Conservation (phyloP, 225 moss, liverwort and hornwort species). For the Thuidium tamariscinum region DNA sequence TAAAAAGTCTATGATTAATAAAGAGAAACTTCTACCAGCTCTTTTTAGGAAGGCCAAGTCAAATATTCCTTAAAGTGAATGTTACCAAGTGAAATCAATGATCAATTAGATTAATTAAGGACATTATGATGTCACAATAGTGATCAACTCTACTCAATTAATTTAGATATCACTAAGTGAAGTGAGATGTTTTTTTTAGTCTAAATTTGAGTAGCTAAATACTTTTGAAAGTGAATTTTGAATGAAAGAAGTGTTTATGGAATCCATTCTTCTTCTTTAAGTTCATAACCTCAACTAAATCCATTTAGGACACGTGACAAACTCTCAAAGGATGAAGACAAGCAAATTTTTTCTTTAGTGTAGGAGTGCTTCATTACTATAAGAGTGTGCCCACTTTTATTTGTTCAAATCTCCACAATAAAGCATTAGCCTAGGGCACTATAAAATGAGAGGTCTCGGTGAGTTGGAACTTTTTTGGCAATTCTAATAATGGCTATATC, state of each 20-base stretch:
- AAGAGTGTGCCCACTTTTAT: no score
- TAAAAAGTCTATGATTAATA: background rate
- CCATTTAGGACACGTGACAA: background rate
- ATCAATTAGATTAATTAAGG: background rate
- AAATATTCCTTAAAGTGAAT: rapidly evolving
- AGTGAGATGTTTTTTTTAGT: background rate
- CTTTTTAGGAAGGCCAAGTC: background rate
- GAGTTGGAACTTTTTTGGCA: no score
- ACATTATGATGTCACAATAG: background rate
- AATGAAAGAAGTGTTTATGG: background rate
- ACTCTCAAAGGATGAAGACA: rapidly evolving
- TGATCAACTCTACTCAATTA: background rate
- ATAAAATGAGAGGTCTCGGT: no score
- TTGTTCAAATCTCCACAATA: no score
- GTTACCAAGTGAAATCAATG: background rate
- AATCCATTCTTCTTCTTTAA: background rate
- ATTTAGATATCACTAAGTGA: background rate
- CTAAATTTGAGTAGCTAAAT: background rate
- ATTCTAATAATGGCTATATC: no score
- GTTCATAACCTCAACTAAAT: rapidly evolving
- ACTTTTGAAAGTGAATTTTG: background rate
- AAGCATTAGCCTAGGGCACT: no score
- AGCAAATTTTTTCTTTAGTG: rapidly evolving
- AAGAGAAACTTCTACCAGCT: background rate
- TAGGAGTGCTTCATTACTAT: background rate